Evolutionary conservation across 140 eudicot species (phyloP).

Genomic region (Oenanthe javanica): DNA sequence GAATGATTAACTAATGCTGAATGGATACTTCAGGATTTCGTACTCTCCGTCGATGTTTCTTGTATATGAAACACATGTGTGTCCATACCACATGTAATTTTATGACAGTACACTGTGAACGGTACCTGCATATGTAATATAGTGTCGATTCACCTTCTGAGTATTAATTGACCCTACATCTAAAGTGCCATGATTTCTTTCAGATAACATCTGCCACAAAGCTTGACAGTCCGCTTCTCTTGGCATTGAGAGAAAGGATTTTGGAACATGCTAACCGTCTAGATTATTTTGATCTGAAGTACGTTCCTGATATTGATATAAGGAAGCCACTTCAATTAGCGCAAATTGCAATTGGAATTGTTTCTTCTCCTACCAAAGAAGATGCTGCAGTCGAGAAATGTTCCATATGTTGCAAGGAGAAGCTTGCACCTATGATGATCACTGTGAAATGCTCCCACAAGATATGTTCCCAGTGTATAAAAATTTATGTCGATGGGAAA

Average conservation of each 20-base stretch:
- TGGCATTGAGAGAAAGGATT: conserved; percentile 63
- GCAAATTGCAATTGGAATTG: conserved; percentile 71
- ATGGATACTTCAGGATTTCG: not conserved
- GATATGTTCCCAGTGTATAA: conserved; percentile 84
- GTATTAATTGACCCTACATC: not conserved
- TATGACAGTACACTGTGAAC: not conserved
- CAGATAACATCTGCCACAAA: conserved; percentile 45
- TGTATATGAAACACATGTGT: not conserved
- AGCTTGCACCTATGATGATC: conserved; percentile 54
- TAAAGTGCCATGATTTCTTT: conserved; percentile 9
- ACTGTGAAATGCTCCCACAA: conserved; percentile 77
- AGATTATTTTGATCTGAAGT: conserved; percentile 53
- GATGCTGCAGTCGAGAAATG: conserved; percentile 39
- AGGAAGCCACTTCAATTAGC: conserved; percentile 57
- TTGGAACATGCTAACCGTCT: conserved; percentile 44
- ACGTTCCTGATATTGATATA: conserved; percentile 36
- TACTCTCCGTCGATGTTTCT: not conserved
- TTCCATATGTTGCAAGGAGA: conserved; percentile 64
- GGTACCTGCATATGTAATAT: not conserved
- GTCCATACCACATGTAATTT: not conserved
- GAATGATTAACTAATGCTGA: not conserved
- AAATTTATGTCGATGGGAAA: conserved; percentile 61
- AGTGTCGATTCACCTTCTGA: not conserved
- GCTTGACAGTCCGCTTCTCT: conserved; percentile 54
- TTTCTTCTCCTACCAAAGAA: conserved; percentile 29